These are phyloP conservation scores for Claviceps humidiphila DNA, from an alignment of 2,329 filamentous ascomycete genomes.

Conservation along the genomic window DNA sequence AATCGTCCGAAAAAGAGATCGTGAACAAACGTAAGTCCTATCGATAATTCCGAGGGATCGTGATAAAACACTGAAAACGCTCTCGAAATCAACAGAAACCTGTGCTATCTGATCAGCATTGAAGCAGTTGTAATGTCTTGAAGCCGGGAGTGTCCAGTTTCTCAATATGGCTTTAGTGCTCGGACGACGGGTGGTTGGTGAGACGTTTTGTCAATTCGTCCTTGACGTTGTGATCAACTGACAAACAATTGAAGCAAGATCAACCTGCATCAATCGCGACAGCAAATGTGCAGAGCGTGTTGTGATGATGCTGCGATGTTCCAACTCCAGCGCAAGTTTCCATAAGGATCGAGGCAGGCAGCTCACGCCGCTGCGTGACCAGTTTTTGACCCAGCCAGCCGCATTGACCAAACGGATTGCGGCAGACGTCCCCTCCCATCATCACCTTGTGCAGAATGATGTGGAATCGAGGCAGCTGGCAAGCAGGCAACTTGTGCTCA, in stretches of 20 bases:
- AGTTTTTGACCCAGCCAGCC: not conserved
- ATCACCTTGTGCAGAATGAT: not conserved
- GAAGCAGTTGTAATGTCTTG: not conserved
- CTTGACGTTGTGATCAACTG: not conserved
- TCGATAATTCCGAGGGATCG: conserved; percentile 27
- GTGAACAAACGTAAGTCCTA: conserved; percentile 21
- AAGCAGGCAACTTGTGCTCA: not conserved
- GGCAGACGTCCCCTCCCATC: not conserved
- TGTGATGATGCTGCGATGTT: not conserved
- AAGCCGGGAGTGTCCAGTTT: not conserved
- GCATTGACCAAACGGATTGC: not conserved
- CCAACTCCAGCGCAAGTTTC: not conserved
- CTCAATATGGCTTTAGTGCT: not conserved
- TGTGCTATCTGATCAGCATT: conserved; percentile 15
- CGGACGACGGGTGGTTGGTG: not conserved
- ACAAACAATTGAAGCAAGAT: not conserved
- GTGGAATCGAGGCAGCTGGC: not conserved
- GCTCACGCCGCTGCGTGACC: not conserved
- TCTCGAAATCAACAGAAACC: conserved; percentile 29
- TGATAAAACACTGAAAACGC: conserved; percentile 25
- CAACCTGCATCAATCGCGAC: not conserved
- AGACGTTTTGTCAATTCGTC: not conserved
- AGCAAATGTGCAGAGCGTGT: not conserved
- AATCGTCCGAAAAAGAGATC: conserved; percentile 12
- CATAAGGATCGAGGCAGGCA: not conserved